Evolutionary conservation across 345 rosid genomes (phyloP), one percentile per base, ranked within the genome.

Genomic region (Populus euphratica): DNA sequence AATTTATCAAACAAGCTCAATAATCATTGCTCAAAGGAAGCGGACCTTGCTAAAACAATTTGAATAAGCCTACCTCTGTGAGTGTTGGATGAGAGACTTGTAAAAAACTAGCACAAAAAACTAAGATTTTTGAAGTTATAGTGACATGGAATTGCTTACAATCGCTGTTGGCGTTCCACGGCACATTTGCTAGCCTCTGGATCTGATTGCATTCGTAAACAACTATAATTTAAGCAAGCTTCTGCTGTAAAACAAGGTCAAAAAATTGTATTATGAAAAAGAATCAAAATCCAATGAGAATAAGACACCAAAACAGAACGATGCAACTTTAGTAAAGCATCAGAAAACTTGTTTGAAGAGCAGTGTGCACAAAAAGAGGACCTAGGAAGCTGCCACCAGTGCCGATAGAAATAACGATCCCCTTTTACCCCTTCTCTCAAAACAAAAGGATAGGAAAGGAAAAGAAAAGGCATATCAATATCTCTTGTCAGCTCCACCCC

Each of bases 341-440:
- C 18, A 52, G 73, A 71, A 23, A 76, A 94, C 98, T 97, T 86
- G 99, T 93, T 83, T 92, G 99, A 66, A 93, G 92, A 83, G 97
- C 94, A 6, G 94, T 91, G 78, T 96, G 99, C 49, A 92, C 94
- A 86, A 96, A 93, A 56, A 96, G 89, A 84, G 97, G 98, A 77
- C 98, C 99, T 74, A 93, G 84, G 79, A 96, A 96, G 89, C 99
- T 93, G 76, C 98, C 99, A 76, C 99, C 99, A 83, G 92, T 96
- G 79, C 99, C 96, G 75, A 96, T 36, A 11, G 97, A 90, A 82
- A 96, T 63, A 59, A 96, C 98, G 33, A 31, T 31, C 33, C 33
- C 33, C 33, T 3, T 31, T 31, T 31, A 31, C 33, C 33, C 33
- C 33, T 31, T 31, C 33, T 31, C 33, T 31, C 33, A 31, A 31